Base-by-base conservation (phyloP, 495 filamentous ascomycete genomes). In the Xylaria venustula region DNA sequence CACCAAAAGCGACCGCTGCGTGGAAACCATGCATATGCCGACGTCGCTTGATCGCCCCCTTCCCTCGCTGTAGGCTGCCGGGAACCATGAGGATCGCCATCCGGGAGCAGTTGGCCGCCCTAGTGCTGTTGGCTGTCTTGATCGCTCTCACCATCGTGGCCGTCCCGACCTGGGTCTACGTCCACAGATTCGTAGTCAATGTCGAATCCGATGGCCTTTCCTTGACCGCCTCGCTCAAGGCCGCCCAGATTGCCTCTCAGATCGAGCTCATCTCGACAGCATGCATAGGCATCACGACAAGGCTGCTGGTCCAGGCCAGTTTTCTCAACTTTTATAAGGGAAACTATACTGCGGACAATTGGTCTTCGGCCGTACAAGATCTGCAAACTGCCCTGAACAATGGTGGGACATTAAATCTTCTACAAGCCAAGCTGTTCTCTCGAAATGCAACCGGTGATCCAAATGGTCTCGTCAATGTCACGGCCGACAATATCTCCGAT, bases 141-240 rank as follows among this genome's bases (percentile, higher is more conserved):
- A 73, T 88, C 53, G 82, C 87, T 23, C 81, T 93, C 40, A 83
- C 83, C 34, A 70, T 81, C 49, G 65, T 82, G 50, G 72, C 79
- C 19, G 73, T 79, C 26, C 78, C 75, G 28, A 75, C 71, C 72
- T 89, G 90, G 90, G 75, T 88, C 54, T 91, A 86, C 53, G 91
- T 89, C 61, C 87, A 90, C 71, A 79, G 82, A 52, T 91, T 92
- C 63, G 87, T 94, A 26, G 74, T 88, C 14, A 78, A 73, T 50
- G 82, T 92, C 66, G 78, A 69, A 75, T 74, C 64, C 17, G 76
- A 78, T 45, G 81, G 84, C 36, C 83, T 96, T 30, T 75, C 87
- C 26, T 82, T 96, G 50, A 90, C 90, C 2, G 93, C 93, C 15
- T 90, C 87, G 12, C 83, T 96, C 69, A 96, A 96, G 72, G 87